Percentiles rank a stretch among this genome's conserved stretches.
Evolutionary conservation across 306 rosid species (phyloP).

Genomic region (Argentina anserina): DNA sequence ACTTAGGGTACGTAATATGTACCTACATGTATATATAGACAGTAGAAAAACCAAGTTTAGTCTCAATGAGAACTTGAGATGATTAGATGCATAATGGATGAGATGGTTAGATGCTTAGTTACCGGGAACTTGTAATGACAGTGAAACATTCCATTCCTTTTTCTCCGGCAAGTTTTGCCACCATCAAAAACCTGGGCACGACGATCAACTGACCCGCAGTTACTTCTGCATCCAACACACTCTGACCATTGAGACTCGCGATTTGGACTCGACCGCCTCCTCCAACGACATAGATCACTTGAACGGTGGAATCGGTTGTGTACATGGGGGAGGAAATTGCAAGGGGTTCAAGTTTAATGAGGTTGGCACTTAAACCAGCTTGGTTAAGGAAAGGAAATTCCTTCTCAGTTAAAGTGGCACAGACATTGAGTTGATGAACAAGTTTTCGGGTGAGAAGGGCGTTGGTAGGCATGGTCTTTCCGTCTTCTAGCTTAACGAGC

Average conservation of each 20-base stretch:
- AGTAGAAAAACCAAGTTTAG: too few relatives aligned
- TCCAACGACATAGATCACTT: conserved; percentile 43
- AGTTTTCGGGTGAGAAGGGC: conserved; percentile 3
- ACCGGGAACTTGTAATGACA: conserved; percentile 35
- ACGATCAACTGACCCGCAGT: conserved; percentile 48
- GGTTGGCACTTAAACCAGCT: conserved; percentile 43
- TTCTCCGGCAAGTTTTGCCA: conserved; percentile 44
- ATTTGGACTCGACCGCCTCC: conserved; percentile 53
- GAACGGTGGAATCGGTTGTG: conserved; percentile 26
- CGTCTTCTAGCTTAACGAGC: conserved; percentile 30
- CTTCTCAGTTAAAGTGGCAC: conserved; percentile 23
- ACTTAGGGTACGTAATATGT: too few relatives aligned
- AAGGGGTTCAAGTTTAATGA: conserved; percentile 35
- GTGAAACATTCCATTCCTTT: conserved; percentile 51
- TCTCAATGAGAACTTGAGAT: too few relatives aligned
- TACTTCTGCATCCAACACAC: conserved; percentile 39
- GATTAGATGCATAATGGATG: not conserved
- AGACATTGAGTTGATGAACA: conserved; percentile 38
- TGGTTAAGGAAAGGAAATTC: conserved; percentile 40
- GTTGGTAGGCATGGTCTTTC: conserved; percentile 36
- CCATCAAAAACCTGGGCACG: conserved; percentile 48
- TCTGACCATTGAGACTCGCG: conserved; percentile 37
- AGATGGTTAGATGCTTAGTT: conserved; percentile 11
- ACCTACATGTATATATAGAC: too few relatives aligned
- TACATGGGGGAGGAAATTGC: conserved; percentile 40